Evolutionary conservation across 2,329 filamentous ascomycete species (phyloP).

Genomic region (Fusarium tuaranense): DNA sequence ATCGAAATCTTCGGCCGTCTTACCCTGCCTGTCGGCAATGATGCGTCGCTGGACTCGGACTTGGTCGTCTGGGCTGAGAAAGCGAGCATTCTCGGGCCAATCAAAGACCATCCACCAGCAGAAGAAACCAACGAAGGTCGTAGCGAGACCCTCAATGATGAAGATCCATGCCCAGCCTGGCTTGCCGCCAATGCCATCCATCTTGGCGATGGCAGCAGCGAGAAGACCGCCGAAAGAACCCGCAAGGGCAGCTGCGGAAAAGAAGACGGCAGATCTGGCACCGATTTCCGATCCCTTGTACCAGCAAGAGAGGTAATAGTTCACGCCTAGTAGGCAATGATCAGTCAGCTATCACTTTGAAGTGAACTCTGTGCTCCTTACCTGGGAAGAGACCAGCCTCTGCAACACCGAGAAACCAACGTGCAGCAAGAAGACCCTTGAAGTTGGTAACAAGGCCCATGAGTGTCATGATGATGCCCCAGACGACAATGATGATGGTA

Average conservation of each 20-base stretch:
- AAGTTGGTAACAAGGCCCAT: constrained; percentile 62
- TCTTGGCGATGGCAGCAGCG: constrained; percentile 75
- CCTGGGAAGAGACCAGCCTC: constrained; percentile 75
- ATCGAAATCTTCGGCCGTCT: constrained; percentile 76
- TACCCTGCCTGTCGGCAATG: constrained; percentile 75
- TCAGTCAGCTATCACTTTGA: background rate
- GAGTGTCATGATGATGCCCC: constrained; percentile 58
- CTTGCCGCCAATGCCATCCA: constrained; percentile 68
- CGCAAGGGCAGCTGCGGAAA: constrained; percentile 80
- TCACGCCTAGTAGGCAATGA: constrained; percentile 54
- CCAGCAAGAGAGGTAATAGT: constrained; percentile 81
- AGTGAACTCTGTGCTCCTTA: background rate
- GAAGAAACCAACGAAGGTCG: constrained; percentile 71
- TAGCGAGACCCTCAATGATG: constrained; percentile 75
- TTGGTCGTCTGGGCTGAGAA: constrained; percentile 75
- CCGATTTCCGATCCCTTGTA: constrained; percentile 83
- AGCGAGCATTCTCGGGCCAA: constrained; percentile 79
- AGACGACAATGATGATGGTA: constrained; percentile 73
- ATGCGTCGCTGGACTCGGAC: constrained; percentile 76
- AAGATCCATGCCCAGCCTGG: constrained; percentile 73
- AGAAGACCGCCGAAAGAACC: constrained; percentile 80
- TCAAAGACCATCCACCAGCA: constrained; percentile 83
- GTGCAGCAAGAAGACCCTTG: constrained; percentile 58
- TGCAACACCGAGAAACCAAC: constrained; percentile 72
- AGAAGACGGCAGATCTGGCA: constrained; percentile 78